Base-by-base conservation (phyloP, 768 basidiomycete species). In the Amanita pseudoporphyria region DNA sequence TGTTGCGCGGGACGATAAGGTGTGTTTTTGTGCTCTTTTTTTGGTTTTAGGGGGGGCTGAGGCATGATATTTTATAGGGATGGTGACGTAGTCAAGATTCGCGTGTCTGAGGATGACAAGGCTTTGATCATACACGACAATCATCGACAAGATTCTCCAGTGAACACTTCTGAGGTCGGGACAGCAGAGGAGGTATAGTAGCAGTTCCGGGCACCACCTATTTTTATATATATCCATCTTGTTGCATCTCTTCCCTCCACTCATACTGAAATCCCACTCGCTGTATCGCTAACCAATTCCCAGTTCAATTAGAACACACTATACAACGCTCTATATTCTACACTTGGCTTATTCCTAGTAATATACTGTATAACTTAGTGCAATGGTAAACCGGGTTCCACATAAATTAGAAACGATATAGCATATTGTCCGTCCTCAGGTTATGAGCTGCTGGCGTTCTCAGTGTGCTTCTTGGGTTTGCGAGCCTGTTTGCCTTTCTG, bases 1-100 rank as follows among this genome's bases (percentile, higher is more conserved):
- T 95, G 58, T 65, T 96, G 53, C 74, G 73, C 38, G 92, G 92
- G 0, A 86, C 82, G 3, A 81, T 95, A 53, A 69, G 84, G 84
- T 84, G 53, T 36, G 70, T 64, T 22, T 35, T 32, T 37, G 12
- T 42, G 9, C 22, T 35, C 24, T n/a, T n/a, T n/a, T n/a, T n/a
- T n/a, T n/a, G n/a, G 6, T 51, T 12, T 30, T n/a, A 24, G 28
- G 24, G 32, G 52, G 37, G 52, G 30, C 33, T 13, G 18, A 10
- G 0, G 31, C 40, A 14, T 43, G 37, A 18, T 45, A 12, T 30
- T 38, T 9, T 39, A 21, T 3, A 79, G 81, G 57, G 81, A 85
- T 56, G 86, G 86, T 0, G 88, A 91, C 57, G 67, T 61, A 0
- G 86, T 84, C 19, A 64, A 67, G 31, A 72, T 89, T 32, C 67